Evolutionary conservation across 2,329 filamentous ascomycete species (phyloP), one percentile per base, ranked within the genome.

Genomic region (Colletotrichum phormii): DNA sequence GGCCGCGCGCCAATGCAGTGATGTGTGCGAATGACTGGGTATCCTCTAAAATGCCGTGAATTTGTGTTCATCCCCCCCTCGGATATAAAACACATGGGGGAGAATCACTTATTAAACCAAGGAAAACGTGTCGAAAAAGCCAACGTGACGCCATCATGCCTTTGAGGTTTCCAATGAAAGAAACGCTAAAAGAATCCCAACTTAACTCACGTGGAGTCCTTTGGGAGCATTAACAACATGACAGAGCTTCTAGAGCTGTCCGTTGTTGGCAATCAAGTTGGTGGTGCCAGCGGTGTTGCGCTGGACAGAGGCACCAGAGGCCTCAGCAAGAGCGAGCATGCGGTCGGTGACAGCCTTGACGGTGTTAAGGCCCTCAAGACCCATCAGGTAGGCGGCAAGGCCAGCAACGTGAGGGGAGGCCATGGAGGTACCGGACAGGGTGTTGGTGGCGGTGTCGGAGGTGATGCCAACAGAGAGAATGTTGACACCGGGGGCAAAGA

Each of bases 331-430:
- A 73, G 82, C 79, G 82, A 87, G 87, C 78, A 92, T 87, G 75
- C 85, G 82, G 70, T 83, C 75, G 42, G 82, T 82, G 67, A 90
- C 85, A 13, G 77, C 81, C 53, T 79, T 81, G 29, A 88, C 83
- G 61, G 82, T 81, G 8, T 80, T 84, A 73, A 91, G 80, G 65
- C 80, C 77, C 81, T 90, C 87, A 67, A 90, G 85, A 64, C 83
- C 77, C 84, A 94, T 90, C 37, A 94, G 82, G 81, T 94, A 94
- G 33, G 91, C 91, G 15, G 90, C 90, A 4, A 94, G 84, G 60
- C 92, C 92, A 60, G 90, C 88, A 66, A 94, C 86, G 79, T 93
- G 91, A 1, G 92, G 92, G 13, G 88, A 87, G 31, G 92, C 91
- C 91, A 92, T 93, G 74, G 87, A 88, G 74, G 89, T 90, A 64